phyloP scores from a whole-genome alignment of 2,329 filamentous ascomycete species.

The Cladorrhinum sp. region DNA sequence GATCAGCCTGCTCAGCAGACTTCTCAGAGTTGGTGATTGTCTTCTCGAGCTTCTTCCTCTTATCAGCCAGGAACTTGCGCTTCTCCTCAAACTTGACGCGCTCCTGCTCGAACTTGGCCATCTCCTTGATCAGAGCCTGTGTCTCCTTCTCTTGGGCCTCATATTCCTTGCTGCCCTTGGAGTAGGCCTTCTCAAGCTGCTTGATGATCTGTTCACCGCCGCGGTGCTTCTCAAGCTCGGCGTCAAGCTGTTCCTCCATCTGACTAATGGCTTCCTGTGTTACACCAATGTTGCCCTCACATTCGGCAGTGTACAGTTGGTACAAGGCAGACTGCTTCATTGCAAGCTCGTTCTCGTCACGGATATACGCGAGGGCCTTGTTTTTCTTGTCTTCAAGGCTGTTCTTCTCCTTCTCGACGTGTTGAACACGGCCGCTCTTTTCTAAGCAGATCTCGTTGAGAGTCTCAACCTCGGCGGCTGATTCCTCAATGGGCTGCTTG shows the following conservation, averaged over 20 bases:
- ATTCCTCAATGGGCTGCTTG: slow-evolving; percentile 94
- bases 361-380: slow-evolving; percentile 82
- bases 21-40: slow-evolving; percentile 73
- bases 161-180: slow-evolving; percentile 76
- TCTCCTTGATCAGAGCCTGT: slow-evolving; percentile 76
- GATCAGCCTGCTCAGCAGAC: slow-evolving; percentile 69
- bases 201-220: slow-evolving; percentile 90
- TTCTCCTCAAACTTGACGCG: slow-evolving; percentile 98
- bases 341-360: slow-evolving; percentile 88
- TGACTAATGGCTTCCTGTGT: slow-evolving; percentile 88
- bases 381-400: slow-evolving; percentile 94
- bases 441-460: slow-evolving; percentile 94
- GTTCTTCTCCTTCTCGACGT: slow-evolving; percentile 96
- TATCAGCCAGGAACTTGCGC: slow-evolving; percentile 85
- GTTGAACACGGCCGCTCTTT: slow-evolving; percentile 92
- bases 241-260: slow-evolving; percentile 81
- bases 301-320: slow-evolving; percentile 86
- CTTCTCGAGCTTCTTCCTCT: slow-evolving; percentile 94
- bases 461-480: slow-evolving; percentile 82
- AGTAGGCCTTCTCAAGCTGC: slow-evolving; percentile 79
- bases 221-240: slow-evolving; percentile 86
- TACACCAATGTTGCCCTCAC: slow-evolving; percentile 81
- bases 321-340: slow-evolving; percentile 89
- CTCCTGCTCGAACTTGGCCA: slow-evolving; percentile 92
- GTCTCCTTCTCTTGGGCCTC: slow-evolving; percentile 79